Base-by-base conservation (phyloP, 495 filamentous ascomycete species). In the Penicillium steckii region DNA sequence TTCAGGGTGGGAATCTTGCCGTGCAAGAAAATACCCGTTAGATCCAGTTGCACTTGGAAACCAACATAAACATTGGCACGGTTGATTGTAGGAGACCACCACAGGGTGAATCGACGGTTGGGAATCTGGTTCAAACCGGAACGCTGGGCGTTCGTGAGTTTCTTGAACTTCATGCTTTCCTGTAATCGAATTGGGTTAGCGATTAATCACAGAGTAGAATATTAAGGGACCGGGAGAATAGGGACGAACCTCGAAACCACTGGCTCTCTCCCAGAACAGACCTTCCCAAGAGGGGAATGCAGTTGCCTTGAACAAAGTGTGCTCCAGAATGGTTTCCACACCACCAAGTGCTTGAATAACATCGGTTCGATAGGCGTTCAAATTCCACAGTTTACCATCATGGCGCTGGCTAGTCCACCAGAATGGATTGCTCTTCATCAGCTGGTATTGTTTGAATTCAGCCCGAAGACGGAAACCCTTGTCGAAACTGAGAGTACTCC, bases 371-470 rank as follows among this genome's bases (percentile, higher is more conserved):
- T 99, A 97, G 17, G 95, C 92, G 56, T 97, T 99, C 60, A 99
- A 70, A 61, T 99, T 97, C 95, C 95, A 99, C 32, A 99, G 74
- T 69, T 97, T 99, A 68, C 95, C 95, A 62, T 99, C 95, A 62
- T 99, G 95, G 42, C 95, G 79, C 69, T 97, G 95, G 61, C 89
- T 95, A 2, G 95, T 99, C 95, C 94, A 98, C 93, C 92, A 97
- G 80, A 97, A 98, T 0, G 94, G 93, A 68, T 97, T 97, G 77
- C 89, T 95, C 85, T 97, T 97, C 94, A 98, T 97, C 54, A 97
- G 76, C 71, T 96, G 93, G 68, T 97, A 99, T 46, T 89, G 87
- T 76, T 97, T 99, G 78, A 97, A 99, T 74, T 99, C 95, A 22
- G 92, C 90, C 27, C 95, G 80, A 23, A 94, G 85, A 59, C 95